Evolutionary conservation across 192 early-diverging fungal genomes (phyloP), one percentile per base, ranked within the genome.

Genomic region (Backusella macrospora): DNA sequence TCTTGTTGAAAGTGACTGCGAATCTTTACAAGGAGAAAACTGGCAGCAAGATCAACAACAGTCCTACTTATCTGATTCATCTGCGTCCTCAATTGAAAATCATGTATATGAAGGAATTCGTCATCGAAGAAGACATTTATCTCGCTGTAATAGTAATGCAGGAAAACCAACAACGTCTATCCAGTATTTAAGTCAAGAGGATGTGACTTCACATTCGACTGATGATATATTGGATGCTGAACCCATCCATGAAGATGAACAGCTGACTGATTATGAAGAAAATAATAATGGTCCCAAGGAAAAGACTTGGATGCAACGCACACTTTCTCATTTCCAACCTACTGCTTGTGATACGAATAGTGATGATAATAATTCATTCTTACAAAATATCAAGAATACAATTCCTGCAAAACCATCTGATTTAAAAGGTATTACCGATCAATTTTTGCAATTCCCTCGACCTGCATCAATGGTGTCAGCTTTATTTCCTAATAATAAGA

Each of bases 281-380:
- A 63, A 49, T 10, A 39, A 18, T 3, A 23, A 10, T 1, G 21
- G 8, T 7, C 6, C 49, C 49, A 23, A 73, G 55, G 72, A 74
- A 48, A 69, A 55, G 26, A 78, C 45, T 10, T 78, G 77, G 77
- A 74, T 78, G 77, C 66, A 78, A 43, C 77, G 77, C 6, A 78
- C 77, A 1, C 40, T 78, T 6, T 73, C 77, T 29, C 77, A 78
- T 43, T 69, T 78, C 10, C 77, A 78, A 29, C 77, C 69, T 6
- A 47, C 66, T 8, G 46, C 67, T 3, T 0, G 29, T 34, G 29
- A 34, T 34, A 34, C 29, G 29, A 34, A 34, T 34, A 34, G 2
- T 34, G 29, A 26, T 23, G 52, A 59, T 59, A 48, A 72, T 38
- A 55, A 39, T 43, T 66, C 65, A 9, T 71, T 71, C 55, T 37